Conservation (phyloP, 129 eudicot genomes). For the Dittrichia graveolens region DNA sequence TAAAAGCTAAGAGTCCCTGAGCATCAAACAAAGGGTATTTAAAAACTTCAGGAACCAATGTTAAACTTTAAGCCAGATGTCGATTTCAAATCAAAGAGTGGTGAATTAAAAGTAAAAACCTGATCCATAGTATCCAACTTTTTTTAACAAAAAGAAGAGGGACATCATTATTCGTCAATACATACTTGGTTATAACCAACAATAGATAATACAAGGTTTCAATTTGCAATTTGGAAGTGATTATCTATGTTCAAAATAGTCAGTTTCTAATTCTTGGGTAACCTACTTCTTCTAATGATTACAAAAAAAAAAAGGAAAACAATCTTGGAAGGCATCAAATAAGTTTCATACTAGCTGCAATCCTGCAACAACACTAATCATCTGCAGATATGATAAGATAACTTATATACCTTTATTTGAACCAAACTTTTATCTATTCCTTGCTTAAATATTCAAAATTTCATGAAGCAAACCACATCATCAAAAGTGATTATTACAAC, state of each 20-base stretch:
- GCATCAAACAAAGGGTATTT: neutral
- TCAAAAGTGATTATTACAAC: slow-evolving; percentile 8
- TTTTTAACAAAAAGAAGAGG: neutral
- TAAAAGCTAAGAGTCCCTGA: slow-evolving; percentile 6
- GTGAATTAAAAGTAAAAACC: neutral
- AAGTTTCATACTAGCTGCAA: neutral
- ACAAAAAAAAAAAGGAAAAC: neutral
- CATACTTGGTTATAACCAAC: neutral
- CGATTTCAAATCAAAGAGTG: neutral
- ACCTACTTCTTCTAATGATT: neutral
- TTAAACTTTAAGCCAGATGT: neutral
- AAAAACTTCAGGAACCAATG: neutral
- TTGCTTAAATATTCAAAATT: neutral
- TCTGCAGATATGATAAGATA: neutral
- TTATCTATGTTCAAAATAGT: neutral
- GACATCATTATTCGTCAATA: neutral
- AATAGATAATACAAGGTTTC: neutral
- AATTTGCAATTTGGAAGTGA: neutral
- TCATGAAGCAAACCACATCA: neutral
- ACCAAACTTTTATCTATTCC: neutral
- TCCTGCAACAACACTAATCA: neutral
- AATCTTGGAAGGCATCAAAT: neutral
- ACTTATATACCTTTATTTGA: slow-evolving; percentile 5
- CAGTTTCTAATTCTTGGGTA: neutral
- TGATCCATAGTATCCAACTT: neutral